Base-by-base conservation (phyloP, 805 yeast genomes). In the Torulaspora indica region DNA sequence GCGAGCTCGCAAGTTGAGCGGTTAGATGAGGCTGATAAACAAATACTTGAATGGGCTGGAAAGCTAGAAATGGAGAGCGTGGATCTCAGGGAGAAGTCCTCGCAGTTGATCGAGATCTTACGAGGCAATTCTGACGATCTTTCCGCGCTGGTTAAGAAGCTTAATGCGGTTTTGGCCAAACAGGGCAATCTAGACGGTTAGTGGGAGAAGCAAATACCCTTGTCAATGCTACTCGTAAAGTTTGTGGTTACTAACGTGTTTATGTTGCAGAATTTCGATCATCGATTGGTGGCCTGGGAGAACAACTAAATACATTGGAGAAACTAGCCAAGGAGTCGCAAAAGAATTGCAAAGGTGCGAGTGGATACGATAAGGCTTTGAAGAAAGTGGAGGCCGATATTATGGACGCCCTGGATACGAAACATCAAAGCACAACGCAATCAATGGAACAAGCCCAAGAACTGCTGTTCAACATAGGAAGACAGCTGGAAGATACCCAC, bases 1-100 rank as follows among this genome's bases (percentile, higher is more conserved):
- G 42, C 36, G 3, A 45, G 39, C 20, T 45, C 48, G 13, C 44
- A 45, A 18, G 48, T 40, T 45, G 48, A 45, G 48, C 48, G 48
- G 48, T 43, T 38, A 39, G 61, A 55, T 15, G 63, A 56, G 35
- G 55, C 64, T 29, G 67, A 61, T 37, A 61, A 57, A 50, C 73
- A 62, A 60, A 68, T 58, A 25, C 58, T 69, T 8, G 60, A 61
- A 50, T 76, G 80, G 81, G 79, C 79, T 0, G 69, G 75, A 4
- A 67, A 71, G 28, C 53, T 77, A 14, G 81, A 77, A 48, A 46
- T 76, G 40, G 81, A 77, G 46, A 64, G 73, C 10, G 59, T 72
- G 1, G 77, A 72, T 24, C 52, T 73, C 20, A 57, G 75, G 33
- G 66, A 67, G 9, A 58, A 62, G 25, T 56, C 66, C 1, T 34